Evolutionary conservation across 176 grass and related monocot genomes (phyloP), one percentile per base, ranked within the genome.

Genomic region (Oryza punctata): DNA sequence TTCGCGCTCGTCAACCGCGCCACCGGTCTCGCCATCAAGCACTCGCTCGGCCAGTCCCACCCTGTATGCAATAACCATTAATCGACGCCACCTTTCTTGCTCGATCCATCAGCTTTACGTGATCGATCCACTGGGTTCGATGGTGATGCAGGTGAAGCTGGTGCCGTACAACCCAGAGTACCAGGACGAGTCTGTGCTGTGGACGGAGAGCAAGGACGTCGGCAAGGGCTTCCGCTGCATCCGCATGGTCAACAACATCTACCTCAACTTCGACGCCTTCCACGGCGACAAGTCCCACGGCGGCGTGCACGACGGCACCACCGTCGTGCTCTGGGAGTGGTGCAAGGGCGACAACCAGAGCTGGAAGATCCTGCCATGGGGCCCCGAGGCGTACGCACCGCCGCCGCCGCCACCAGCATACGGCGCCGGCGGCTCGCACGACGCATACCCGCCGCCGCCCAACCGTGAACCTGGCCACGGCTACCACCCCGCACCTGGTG

Each of bases 191-290:
- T 92, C 90, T 24, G 69, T 89, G 38, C 82, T 92, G 70, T 90
- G 91, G 91, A 92, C 91, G 21, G 91, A 92, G 84, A 92, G 91
- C 86, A 61, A 18, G 16, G 94, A 96, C 80, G 81, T 92, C 0
- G 94, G 94, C 23, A 76, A 93, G 27, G 88, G 88, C 29, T 96
- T 91, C 94, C 88, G 94, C 74, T 93, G 94, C 88, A 83, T 96
- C 80, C 88, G 94, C 68, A 96, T 91, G 94, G 91, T 93, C 3
- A 96, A 96, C 84, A 93, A 95, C 85, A 88, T 70, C 79, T 5
- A 25, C 72, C 83, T 96, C 65, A 93, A 91, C 94, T 93, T 96
- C 2, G 94, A 96, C 71, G 94, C 91, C 26, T 72, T 89, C 69
- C 78, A 93, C 78, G 90, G 94, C 38, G 94, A 96, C 83, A 93